phyloP scores from a whole-genome alignment of 169 alveolate species.

The Babesia gibsoni region DNA sequence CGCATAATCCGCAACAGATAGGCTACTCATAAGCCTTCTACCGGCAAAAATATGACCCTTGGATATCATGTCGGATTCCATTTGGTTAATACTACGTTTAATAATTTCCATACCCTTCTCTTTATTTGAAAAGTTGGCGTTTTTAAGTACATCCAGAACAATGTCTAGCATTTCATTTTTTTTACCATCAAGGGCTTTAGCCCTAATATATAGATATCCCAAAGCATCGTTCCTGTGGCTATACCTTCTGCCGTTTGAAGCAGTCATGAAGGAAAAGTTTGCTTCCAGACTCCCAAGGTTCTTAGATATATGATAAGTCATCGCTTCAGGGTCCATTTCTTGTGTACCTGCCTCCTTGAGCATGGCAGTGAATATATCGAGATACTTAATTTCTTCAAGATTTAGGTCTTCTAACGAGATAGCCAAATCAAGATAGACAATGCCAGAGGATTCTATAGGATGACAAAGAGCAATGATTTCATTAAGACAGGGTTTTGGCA shows the following conservation, averaged over 20 bases:
- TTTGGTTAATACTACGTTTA: slow-evolving; percentile 58
- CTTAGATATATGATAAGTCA: slow-evolving; percentile 62
- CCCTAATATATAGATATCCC: slow-evolving; percentile 65
- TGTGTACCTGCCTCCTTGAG: slow-evolving; percentile 69
- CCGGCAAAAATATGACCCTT: slow-evolving; percentile 60
- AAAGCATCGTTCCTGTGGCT: slow-evolving; percentile 56
- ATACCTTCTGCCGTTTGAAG: slow-evolving; percentile 56
- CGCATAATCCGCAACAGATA: slow-evolving; percentile 65
- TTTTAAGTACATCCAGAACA: slow-evolving; percentile 59
- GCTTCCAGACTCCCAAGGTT: slow-evolving; percentile 66
- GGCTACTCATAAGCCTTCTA: slow-evolving; percentile 50
- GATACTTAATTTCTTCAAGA: slow-evolving; percentile 67
- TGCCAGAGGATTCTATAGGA: slow-evolving; percentile 73
- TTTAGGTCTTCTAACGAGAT: slow-evolving; percentile 64
- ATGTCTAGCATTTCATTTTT: slow-evolving; percentile 64
- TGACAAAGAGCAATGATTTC: slow-evolving; percentile 39
- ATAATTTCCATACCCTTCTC: slow-evolving; percentile 71
- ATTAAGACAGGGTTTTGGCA: slow-evolving; percentile 13
- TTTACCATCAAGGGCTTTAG: slow-evolving; percentile 67
- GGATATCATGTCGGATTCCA: slow-evolving; percentile 51
- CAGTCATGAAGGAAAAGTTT: slow-evolving; percentile 54
- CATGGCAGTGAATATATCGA: slow-evolving; percentile 61
- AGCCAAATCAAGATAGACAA: slow-evolving; percentile 71
- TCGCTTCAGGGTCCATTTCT: slow-evolving; percentile 67
- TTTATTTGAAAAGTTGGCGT: slow-evolving; percentile 63